Base-by-base conservation (phyloP, 768 basidiomycete species). In the Phanerochaete carnosa region DNA sequence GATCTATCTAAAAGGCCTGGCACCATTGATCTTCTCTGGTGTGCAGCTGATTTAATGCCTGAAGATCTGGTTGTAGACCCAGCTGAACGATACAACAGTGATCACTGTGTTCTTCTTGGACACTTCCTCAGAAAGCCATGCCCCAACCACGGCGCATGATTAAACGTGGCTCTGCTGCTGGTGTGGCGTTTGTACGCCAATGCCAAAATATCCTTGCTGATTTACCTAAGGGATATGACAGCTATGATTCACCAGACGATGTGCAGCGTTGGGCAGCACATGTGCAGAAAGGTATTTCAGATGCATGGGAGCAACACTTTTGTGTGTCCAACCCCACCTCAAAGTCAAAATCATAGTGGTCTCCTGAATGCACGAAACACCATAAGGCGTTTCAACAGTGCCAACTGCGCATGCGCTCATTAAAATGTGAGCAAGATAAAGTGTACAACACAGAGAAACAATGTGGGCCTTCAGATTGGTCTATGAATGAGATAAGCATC, bases 1-100 rank as follows among this genome's bases (percentile, higher is more conserved):
- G 47, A 58, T 29, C 6, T 3, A 7, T 7, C 16, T 3, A 25
- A 22, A 32, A 28, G n/a, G 28, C 57, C 57, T 6, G 33, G 45
- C 2, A 46, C 55, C 0, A 32, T 60, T 2, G 64, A 65, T 58
- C 43, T 49, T 1, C 51, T 58, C 26, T 55, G 62, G 46, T 15
- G 60, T 0, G n/a, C 22, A 4, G 8, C 39, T 43, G 39, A 43
- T 19, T 4, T 19, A 4, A 4, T 43, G 19, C 39, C 39, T 8
- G 8, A 9, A 4, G 39, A 43, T 43, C 19, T 43, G 11, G 11
- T 8, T 4, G 39, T 43, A 19, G 5, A 19, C 39, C 8, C 6
- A 4, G 39, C 11, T 19, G 39, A 43, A 19, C 39, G 39, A 9
- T 19, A 43, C 39, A 8, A 19, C 39, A 43, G 39, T 19, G 39